A percentile compares a stretch with the other conserved stretches of the same genome.
phyloP scores from a whole-genome alignment of 164 flowering plant species.

The Berberis vulgaris region DNA sequence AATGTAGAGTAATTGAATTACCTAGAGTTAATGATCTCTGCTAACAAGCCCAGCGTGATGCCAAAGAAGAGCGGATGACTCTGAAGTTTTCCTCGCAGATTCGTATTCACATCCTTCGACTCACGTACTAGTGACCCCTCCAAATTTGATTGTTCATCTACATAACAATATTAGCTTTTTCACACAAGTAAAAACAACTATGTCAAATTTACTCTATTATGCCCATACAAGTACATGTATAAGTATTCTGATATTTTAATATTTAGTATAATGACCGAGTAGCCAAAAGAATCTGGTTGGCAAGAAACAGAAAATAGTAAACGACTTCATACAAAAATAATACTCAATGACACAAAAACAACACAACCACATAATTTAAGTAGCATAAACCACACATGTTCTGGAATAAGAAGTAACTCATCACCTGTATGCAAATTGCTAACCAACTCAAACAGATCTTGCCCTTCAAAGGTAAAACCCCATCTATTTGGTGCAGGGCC shows the following conservation, averaged over 20 bases:
- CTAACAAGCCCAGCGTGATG: constrained; percentile 75
- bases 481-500: constrained; percentile 99
- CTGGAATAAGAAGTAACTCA: constrained; percentile 23
- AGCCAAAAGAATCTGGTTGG: too few relatives aligned
- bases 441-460: constrained; percentile 55
- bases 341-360: too few relatives aligned
- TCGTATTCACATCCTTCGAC: constrained; percentile 13
- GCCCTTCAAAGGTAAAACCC: constrained; percentile 79
- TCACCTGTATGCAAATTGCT: constrained; percentile 23
- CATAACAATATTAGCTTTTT: constrained; percentile 9
- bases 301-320: too few relatives aligned
- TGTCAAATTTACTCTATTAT: too few relatives aligned
- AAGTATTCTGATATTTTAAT: too few relatives aligned
- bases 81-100: constrained; percentile 35
- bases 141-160: constrained; percentile 34
- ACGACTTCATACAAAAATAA: too few relatives aligned
- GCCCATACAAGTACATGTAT: too few relatives aligned
- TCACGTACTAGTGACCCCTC: constrained; percentile 21
- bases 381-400: neutral
- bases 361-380: too few relatives aligned
- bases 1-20: constrained; percentile 14
- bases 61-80: constrained; percentile 90
- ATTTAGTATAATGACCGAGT: too few relatives aligned
- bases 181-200: too few relatives aligned
- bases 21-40: constrained; percentile 95